These are phyloP conservation scores for Rhizopus stolonifer DNA, from an alignment of 371 early-diverging fungal genomes.

Conservation along the genomic window DNA sequence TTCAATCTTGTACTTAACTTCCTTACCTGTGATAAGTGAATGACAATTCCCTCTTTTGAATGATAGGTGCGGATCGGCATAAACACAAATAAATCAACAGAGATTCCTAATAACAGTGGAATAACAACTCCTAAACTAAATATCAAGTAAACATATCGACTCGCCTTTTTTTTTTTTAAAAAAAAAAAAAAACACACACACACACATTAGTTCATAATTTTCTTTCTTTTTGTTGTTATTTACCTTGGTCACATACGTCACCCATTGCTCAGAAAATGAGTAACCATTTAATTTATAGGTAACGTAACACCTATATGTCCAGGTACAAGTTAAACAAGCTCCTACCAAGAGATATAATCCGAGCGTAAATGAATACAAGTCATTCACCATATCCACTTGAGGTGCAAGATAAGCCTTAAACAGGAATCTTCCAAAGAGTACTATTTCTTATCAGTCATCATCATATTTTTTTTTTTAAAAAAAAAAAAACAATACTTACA, in stretches of 20 bases:
- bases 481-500: too few relatives aligned
- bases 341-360: slow-evolving; percentile 41
- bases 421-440: slow-evolving; percentile 50
- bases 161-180: too few relatives aligned
- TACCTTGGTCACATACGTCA: slow-evolving; percentile 1
- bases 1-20: not conserved
- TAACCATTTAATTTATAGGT: not conserved
- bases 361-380: slow-evolving; percentile 56
- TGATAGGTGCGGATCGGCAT: slow-evolving; percentile 48
- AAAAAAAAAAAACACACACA: too few relatives aligned
- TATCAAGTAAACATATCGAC: slow-evolving; percentile 38
- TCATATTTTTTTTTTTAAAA: slow-evolving; percentile 5
- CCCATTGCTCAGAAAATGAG: not conserved
- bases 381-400: slow-evolving; percentile 45
- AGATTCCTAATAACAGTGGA: slow-evolving; percentile 53
- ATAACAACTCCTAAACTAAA: slow-evolving; percentile 50
- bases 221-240: not conserved
- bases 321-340: slow-evolving; percentile 21
- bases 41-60: slow-evolving; percentile 33
- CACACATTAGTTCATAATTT: too few relatives aligned
- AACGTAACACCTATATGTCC: slow-evolving; percentile 1
- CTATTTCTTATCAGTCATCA: slow-evolving; percentile 20
- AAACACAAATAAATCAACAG: slow-evolving; percentile 58
- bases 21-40: slow-evolving; percentile 55
- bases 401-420: slow-evolving; percentile 39